phyloP scores from a whole-genome alignment of 1,139 yeast species.

The Geotrichum klebahnii region DNA sequence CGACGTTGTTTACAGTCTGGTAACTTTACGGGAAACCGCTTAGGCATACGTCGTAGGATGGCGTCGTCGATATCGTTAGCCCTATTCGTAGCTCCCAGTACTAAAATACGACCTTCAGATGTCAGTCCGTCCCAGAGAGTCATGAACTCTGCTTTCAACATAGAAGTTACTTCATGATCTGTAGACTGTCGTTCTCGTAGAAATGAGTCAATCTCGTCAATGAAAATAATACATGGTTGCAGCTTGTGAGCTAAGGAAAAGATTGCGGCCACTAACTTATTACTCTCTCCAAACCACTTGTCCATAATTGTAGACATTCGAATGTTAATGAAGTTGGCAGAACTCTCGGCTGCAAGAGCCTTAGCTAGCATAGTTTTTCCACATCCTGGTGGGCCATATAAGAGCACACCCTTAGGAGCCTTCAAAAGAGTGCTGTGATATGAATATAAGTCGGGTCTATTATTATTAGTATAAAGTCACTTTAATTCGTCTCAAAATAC shows the following conservation, averaged over 20 bases:
- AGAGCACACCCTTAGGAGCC: conserved; percentile 89
- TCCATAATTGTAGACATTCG: conserved; percentile 94
- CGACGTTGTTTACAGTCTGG: conserved; percentile 68
- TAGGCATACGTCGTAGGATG: conserved; percentile 87
- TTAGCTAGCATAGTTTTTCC: conserved; percentile 97
- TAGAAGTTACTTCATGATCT: conserved; percentile 95
- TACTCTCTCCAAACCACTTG: conserved; percentile 96
- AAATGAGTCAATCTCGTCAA: conserved; percentile 94
- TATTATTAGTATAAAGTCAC: neutral
- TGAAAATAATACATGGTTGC: conserved; percentile 91
- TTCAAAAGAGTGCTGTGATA: conserved; percentile 63
- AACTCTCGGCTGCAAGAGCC: conserved; percentile 87
- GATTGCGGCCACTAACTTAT: conserved; percentile 88
- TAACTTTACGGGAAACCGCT: conserved; percentile 71
- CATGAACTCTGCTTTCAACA: conserved; percentile 95
- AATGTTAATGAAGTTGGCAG: conserved; percentile 85
- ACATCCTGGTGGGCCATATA: conserved; percentile 97
- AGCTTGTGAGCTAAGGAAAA: conserved; percentile 84
- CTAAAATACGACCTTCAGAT: conserved; percentile 72
- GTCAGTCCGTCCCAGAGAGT: conserved; percentile 92
- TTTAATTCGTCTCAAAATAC: conserved; percentile 29
- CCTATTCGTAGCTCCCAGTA: conserved; percentile 92
- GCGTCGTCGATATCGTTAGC: conserved; percentile 90
- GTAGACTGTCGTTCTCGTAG: conserved; percentile 75
- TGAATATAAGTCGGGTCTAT: conserved; percentile 54